Base-by-base conservation (phyloP, 805 yeast species). In the Cyberlindnera suaveolens region DNA sequence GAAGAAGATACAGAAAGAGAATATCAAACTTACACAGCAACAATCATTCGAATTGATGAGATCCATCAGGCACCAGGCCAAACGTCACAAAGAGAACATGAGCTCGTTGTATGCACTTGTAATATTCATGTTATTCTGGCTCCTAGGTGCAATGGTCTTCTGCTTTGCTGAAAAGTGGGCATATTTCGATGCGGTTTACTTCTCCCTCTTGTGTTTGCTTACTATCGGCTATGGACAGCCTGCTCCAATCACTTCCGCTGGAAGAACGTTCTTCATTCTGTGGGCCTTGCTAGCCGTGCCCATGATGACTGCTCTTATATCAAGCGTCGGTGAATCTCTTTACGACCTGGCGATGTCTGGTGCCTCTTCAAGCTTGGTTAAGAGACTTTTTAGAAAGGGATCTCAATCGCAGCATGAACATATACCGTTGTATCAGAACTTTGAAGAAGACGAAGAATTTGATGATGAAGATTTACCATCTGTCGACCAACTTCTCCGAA, bases 231-330 rank as follows among this genome's bases (percentile, higher is more conserved):
- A 85, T 61, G 96, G 96, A 27, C 89, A 82, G 56, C 79, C 68
- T 51, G 68, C 78, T 1, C 95, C 96, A 1, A 44, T 39, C 2
- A 62, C 80, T 0, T 63, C 80, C 1, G 81, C 84, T 6, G 95
- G 95, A 1, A 65, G 83, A 34, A 74, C 82, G 1, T 77, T 87
- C 51, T 88, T 88, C 53, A 78, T 85, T 7, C 63, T 78, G 9
- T 89, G 96, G 96, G 83, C 89, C 0, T 58, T 89, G 17, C 67
- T 79, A 6, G 95, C 96, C 0, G 82, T 89, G 18, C 96, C 96
- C 1, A 67, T 87, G 40, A 87, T 88, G 95, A 85, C 96, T 3
- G 80, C 82, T 15, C 68, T 87, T 43, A 77, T 87, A 33, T 80
- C 90, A 1, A 79, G 77, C 41, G 66, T 82, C 38, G 86, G 91